phyloP scores from a whole-genome alignment of 768 basidiomycete genomes.

The Lactifluus piperatus region DNA sequence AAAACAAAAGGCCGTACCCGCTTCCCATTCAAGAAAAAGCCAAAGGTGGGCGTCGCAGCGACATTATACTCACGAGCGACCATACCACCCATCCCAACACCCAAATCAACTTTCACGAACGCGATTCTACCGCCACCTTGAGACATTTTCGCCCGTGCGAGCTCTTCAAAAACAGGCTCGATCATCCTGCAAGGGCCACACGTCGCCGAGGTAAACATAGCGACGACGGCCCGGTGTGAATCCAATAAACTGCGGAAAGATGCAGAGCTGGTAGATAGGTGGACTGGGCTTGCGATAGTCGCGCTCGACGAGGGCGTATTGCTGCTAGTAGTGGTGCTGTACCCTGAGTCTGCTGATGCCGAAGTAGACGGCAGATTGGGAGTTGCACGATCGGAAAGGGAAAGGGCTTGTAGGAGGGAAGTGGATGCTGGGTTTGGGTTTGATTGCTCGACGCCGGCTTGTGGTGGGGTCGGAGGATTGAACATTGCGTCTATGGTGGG shows the following conservation, averaged over 20 bases:
- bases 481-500: slow-evolving; percentile 93
- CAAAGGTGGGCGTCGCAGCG: slow-evolving; percentile 77
- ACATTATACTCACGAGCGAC: slow-evolving; percentile 60
- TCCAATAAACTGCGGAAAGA: slow-evolving; percentile 60
- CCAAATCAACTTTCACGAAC: slow-evolving; percentile 81
- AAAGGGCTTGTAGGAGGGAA: slow-evolving; percentile 29
- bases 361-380: too few species aligned
- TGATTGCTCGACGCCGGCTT: too few species aligned
- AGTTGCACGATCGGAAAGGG: slow-evolving; percentile 40
- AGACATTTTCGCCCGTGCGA: slow-evolving; percentile 52
- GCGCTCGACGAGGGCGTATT: slow-evolving; percentile 35
- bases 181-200: slow-evolving; percentile 81
- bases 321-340: slow-evolving; percentile 10
- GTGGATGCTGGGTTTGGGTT: too few species aligned
- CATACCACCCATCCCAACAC: slow-evolving; percentile 50
- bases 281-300: slow-evolving; percentile 46
- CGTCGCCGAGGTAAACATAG: slow-evolving; percentile 69
- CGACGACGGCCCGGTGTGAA: slow-evolving; percentile 63
- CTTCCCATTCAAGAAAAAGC: slow-evolving; percentile 73
- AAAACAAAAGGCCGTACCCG: slow-evolving; percentile 37
- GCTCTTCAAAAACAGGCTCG: slow-evolving; percentile 71
- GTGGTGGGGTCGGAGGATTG: slow-evolving; percentile 45
- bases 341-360: slow-evolving; percentile 16
- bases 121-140: slow-evolving; percentile 38
- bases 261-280: slow-evolving; percentile 63